phyloP scores from a whole-genome alignment of 176 grass and related monocot species.

The Oryza nivara region DNA sequence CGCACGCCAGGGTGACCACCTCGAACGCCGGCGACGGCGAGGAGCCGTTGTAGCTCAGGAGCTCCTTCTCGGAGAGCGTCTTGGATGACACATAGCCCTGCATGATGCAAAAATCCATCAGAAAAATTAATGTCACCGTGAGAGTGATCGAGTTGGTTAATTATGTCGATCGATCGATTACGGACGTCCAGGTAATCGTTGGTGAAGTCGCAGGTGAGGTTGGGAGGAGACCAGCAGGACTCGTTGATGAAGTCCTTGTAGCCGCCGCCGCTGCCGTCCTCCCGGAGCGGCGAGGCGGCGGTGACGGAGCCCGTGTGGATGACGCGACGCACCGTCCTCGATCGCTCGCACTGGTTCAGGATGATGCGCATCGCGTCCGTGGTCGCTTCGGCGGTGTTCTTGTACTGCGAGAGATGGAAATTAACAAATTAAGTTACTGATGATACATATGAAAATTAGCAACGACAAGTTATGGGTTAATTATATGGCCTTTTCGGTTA shows the following conservation, averaged over 20 bases:
- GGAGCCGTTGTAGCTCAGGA: slow-evolving; percentile 47
- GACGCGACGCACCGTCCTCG: slow-evolving; percentile 65
- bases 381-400: slow-evolving; percentile 50
- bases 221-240: slow-evolving; percentile 1
- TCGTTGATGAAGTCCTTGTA: slow-evolving; percentile 53
- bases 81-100: slow-evolving; percentile 59
- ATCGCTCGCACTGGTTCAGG: slow-evolving; percentile 53
- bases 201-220: no score
- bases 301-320: slow-evolving; percentile 64
- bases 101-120: background rate
- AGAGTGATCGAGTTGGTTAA: no score
- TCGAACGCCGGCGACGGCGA: slow-evolving; percentile 14
- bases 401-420: slow-evolving; percentile 41
- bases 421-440: no score
- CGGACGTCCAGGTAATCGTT: no score
- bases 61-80: slow-evolving; percentile 56
- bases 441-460: no score
- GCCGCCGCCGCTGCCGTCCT: slow-evolving; percentile 31
- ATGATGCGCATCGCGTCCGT: slow-evolving; percentile 56
- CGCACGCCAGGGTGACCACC: slow-evolving; percentile 51
- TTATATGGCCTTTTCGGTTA: no score
- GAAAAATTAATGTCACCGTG: no score
- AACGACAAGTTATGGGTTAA: no score
- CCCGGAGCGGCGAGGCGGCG: slow-evolving; percentile 56
- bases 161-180: no score